These are phyloP conservation scores for Scheffersomyces spartinae DNA, from an alignment of 805 yeast species.

Conservation along the genomic window DNA sequence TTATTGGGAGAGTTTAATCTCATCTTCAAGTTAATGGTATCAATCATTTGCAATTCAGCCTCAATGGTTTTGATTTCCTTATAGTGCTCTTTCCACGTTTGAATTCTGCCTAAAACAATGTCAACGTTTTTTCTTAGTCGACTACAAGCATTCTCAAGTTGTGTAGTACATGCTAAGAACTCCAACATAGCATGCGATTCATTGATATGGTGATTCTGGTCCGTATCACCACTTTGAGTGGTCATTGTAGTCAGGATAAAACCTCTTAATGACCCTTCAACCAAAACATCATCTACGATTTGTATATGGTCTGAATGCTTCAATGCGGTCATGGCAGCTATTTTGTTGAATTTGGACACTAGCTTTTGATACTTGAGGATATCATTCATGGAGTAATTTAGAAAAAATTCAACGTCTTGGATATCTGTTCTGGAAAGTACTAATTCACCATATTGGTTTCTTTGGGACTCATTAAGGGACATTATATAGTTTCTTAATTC, in stretches of 20 bases:
- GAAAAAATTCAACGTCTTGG: conserved; percentile 34
- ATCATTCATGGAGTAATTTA: conserved; percentile 35
- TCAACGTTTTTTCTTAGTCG: no score
- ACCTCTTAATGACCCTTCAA: conserved; percentile 6
- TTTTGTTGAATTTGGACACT: conserved; percentile 25
- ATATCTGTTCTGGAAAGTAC: conserved; percentile 12
- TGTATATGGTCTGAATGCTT: conserved; percentile 21
- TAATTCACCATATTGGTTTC: conserved; percentile 14
- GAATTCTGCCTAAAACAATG: no score
- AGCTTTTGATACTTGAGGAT: conserved; percentile 16
- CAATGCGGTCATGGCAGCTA: no score
- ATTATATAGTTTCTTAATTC: conserved; percentile 17
- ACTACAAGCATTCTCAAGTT: no score
- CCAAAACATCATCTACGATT: conserved; percentile 16
- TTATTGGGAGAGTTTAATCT: conserved; percentile 5
- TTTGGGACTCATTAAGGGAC: conserved; percentile 9
- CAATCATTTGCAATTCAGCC: conserved; percentile 1
- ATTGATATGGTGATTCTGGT: background rate
- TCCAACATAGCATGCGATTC: conserved; percentile 8
- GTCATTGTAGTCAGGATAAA: background rate
- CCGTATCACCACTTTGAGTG: no score
- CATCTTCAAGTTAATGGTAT: conserved; percentile 4
- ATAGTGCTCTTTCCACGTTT: no score
- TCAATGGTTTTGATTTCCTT: no score
- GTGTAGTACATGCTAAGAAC: conserved; percentile 7